A percentile compares a stretch with the other conserved stretches of the same genome.
Evolutionary conservation across 352 stramenopile genomes (phyloP).

Genomic region (Phytophthora podocarpi): DNA sequence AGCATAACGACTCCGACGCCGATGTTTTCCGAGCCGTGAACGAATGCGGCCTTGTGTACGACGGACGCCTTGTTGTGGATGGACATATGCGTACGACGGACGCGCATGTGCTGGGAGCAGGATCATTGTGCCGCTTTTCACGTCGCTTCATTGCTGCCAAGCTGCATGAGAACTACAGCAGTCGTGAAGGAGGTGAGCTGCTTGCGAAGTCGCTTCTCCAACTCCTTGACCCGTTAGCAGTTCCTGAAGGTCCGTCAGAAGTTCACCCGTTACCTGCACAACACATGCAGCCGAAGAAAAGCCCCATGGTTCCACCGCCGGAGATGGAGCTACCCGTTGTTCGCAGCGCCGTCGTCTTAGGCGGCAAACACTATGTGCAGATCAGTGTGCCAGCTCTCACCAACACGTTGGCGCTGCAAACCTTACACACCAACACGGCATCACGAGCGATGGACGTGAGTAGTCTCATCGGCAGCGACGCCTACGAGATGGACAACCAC

Average conservation of each 20-base stretch:
- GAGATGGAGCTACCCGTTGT: conserved; percentile 79
- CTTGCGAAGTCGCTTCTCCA: conserved; percentile 68
- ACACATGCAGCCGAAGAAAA: conserved; percentile 17
- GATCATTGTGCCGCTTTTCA: conserved; percentile 81
- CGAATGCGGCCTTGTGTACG: conserved; percentile 91
- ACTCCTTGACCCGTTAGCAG: conserved; percentile 63
- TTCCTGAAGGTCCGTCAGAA: conserved; percentile 1
- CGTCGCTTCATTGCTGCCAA: conserved; percentile 78
- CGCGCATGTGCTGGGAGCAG: conserved; percentile 68
- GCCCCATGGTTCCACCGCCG: conserved; percentile 53
- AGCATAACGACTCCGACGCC: conserved; percentile 84
- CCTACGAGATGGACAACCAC: conserved; percentile 13
- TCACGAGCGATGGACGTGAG: conserved; percentile 11
- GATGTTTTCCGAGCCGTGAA: conserved; percentile 92
- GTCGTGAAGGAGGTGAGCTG: conserved; percentile 76
- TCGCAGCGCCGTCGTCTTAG: conserved; percentile 41
- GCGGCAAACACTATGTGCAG: conserved; percentile 69
- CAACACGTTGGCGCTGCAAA: conserved; percentile 69
- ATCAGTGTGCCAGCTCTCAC: conserved; percentile 75
- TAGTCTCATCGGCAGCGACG: conserved; percentile 24
- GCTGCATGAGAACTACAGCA: conserved; percentile 79
- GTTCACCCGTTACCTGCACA: conserved; percentile 16
- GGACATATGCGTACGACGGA: conserved; percentile 88
- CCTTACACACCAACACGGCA: conserved; percentile 53
- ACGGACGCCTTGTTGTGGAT: conserved; percentile 91